Percentiles rank a stretch among this genome's conserved stretches.
These are phyloP conservation scores for Kalanchoe fedtschenkoi DNA, from an alignment of 164 flowering plant species.

Conservation along the genomic window DNA sequence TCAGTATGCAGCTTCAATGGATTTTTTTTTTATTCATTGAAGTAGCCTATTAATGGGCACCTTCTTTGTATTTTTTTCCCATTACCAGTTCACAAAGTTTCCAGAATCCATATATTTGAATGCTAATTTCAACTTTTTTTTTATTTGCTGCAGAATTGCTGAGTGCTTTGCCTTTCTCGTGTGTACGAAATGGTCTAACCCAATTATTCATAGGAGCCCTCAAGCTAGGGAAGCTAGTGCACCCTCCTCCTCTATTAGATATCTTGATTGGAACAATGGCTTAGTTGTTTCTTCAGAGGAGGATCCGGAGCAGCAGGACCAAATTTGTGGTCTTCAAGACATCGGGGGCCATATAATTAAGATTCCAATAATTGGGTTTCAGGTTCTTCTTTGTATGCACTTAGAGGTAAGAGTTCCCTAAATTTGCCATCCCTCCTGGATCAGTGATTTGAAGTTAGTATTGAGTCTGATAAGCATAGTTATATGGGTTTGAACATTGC, in stretches of 20 bases:
- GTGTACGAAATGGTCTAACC: conserved; percentile 92
- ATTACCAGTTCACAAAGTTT: not conserved
- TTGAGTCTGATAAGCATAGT: not conserved
- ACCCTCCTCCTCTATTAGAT: conserved; percentile 44
- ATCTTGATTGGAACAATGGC: conserved; percentile 69
- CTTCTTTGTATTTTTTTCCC: no score
- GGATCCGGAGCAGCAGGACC: conserved; percentile 28
- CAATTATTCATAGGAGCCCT: conserved; percentile 58
- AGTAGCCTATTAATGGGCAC: not conserved
- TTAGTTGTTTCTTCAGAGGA: conserved; percentile 49
- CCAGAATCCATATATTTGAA: not conserved
- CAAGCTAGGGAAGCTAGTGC: conserved; percentile 33
- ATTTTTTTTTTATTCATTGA: not conserved
- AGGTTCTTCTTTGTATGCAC: conserved; percentile 75
- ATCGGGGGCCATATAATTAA: conserved; percentile 92
- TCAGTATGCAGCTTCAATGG: not conserved
- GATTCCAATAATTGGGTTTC: conserved; percentile 62
- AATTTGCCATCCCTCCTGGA: not conserved
- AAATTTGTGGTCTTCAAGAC: conserved; percentile 58
- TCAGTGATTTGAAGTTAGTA: not conserved
- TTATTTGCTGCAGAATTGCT: conserved; percentile 48
- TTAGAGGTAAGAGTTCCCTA: conserved; percentile 49
- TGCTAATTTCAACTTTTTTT: not conserved
- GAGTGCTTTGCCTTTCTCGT: conserved; percentile 96
- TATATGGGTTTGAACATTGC: conserved; percentile 15